These are phyloP conservation scores for Aspergillus bridgeri DNA, from an alignment of 495 filamentous ascomycete genomes.

Conservation along the genomic window DNA sequence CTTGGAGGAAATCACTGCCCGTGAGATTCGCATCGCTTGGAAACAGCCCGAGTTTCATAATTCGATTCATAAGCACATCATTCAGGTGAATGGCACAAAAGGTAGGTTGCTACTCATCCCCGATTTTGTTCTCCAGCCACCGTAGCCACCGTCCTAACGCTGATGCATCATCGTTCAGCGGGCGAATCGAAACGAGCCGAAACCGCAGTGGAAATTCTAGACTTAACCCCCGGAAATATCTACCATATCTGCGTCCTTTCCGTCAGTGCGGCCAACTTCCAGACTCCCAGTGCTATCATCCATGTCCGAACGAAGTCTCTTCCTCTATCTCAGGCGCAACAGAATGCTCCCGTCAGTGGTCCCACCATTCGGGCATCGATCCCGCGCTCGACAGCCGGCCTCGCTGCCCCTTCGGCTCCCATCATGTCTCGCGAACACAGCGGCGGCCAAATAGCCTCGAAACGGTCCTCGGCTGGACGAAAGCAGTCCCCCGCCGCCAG, in stretches of 20 bases:
- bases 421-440: constrained; percentile 63
- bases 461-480: constrained; percentile 66
- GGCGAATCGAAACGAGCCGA: constrained; percentile 83
- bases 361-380: constrained; percentile 43
- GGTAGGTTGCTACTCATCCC: constrained; percentile 44
- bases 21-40: constrained; percentile 90
- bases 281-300: constrained; percentile 80
- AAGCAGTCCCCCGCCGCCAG: constrained; percentile 72
- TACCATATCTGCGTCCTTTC: constrained; percentile 92
- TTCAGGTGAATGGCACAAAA: constrained; percentile 89
- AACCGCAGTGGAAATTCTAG: constrained; percentile 82
- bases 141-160: background rate
- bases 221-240: constrained; percentile 77
- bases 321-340: constrained; percentile 48
- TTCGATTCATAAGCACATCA: constrained; percentile 79
- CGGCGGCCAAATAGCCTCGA: constrained; percentile 51
- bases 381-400: constrained; percentile 47
- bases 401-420: constrained; percentile 50
- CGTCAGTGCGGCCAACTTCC: constrained; percentile 84
- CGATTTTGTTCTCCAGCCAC: constrained; percentile 15
- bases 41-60: constrained; percentile 73
- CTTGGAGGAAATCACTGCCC: constrained; percentile 82
- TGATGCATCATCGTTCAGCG: constrained; percentile 49
- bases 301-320: constrained; percentile 69
- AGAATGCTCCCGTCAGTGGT: constrained; percentile 44